phyloP scores from a whole-genome alignment of 805 yeast species.

The Yarrowia alimentaria region DNA sequence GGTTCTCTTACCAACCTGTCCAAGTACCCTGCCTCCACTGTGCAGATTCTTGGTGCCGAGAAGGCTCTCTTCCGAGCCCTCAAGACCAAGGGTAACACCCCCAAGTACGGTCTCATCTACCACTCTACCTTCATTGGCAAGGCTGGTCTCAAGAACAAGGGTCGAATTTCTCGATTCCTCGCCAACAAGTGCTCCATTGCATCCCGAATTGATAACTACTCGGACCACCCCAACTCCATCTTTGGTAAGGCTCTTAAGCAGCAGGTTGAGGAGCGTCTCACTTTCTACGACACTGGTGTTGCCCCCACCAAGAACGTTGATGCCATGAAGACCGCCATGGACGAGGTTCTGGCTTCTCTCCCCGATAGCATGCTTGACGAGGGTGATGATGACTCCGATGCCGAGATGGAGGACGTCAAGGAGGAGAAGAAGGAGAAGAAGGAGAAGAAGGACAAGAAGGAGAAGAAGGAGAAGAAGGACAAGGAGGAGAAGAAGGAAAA shows the following conservation, averaged over 20 bases:
- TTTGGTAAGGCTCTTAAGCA: slow-evolving; percentile 89
- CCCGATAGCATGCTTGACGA: too few relatives aligned
- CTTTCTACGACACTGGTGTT: slow-evolving; percentile 93
- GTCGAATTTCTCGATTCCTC: slow-evolving; percentile 96
- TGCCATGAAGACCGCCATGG: slow-evolving; percentile 89
- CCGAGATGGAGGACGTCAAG: slow-evolving; percentile 42
- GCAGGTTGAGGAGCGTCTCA: slow-evolving; percentile 97
- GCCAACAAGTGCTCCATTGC: slow-evolving; percentile 99
- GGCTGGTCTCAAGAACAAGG: slow-evolving; percentile 97
- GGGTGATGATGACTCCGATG: slow-evolving; percentile 48
- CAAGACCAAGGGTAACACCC: slow-evolving; percentile 97
- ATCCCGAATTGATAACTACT: slow-evolving; percentile 95
- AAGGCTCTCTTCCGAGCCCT: slow-evolving; percentile 98
- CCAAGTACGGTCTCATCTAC: slow-evolving; percentile 95
- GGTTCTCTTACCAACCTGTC: slow-evolving; percentile 93
- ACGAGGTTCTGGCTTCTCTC: slow-evolving; percentile 55
- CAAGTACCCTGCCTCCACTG: slow-evolving; percentile 97
- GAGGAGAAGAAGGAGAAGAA: slow-evolving; percentile 50
- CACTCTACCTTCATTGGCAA: slow-evolving; percentile 97
- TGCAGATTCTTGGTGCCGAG: slow-evolving; percentile 98
- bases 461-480: slow-evolving; percentile 45
- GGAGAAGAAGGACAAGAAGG: slow-evolving; percentile 37
- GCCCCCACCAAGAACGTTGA: slow-evolving; percentile 95
- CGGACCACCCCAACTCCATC: slow-evolving; percentile 87
- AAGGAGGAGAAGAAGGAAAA: slow-evolving; percentile 52